These are phyloP conservation scores for Nymphaea colorata DNA, from an alignment of 164 flowering plant species.

Conservation along the genomic window DNA sequence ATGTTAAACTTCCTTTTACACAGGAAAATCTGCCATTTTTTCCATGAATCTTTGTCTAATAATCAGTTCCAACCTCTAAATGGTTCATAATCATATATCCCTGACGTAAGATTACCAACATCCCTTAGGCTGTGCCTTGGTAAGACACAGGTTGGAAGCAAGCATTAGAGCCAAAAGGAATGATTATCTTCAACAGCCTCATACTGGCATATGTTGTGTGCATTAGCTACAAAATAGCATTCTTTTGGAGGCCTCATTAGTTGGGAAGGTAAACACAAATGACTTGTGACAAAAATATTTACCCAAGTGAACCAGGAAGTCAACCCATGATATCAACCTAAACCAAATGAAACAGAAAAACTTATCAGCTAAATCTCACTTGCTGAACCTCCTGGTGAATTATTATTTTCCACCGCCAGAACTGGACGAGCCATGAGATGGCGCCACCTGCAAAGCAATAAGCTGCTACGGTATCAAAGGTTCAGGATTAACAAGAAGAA, in stretches of 20 bases:
- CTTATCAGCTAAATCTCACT: constrained; percentile 13
- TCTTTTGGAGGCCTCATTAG: too few relatives aligned
- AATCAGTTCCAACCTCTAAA: too few relatives aligned
- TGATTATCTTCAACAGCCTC: neutral
- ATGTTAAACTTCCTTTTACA: too few relatives aligned
- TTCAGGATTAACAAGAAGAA: too few relatives aligned
- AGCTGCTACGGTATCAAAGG: neutral
- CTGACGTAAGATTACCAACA: too few relatives aligned
- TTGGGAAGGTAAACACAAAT: neutral
- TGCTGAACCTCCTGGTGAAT: constrained; percentile 18
- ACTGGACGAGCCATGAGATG: constrained; percentile 31
- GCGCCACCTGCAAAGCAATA: neutral
- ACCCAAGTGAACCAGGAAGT: neutral
- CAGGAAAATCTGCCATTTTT: too few relatives aligned
- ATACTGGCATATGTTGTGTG: neutral
- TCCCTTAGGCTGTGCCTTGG: too few relatives aligned
- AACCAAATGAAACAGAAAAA: neutral
- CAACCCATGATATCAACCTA: too few relatives aligned
- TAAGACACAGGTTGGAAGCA: too few relatives aligned
- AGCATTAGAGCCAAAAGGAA: neutral
- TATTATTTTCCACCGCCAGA: constrained; percentile 28
- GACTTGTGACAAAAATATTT: neutral
- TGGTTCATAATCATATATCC: too few relatives aligned
- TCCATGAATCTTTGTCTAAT: too few relatives aligned
- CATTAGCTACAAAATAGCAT: neutral